Percentiles rank a stretch among this genome's conserved stretches.
Evolutionary conservation across 2,329 filamentous ascomycete genomes (phyloP).

Genomic region (Colletotrichum gigasporum): DNA sequence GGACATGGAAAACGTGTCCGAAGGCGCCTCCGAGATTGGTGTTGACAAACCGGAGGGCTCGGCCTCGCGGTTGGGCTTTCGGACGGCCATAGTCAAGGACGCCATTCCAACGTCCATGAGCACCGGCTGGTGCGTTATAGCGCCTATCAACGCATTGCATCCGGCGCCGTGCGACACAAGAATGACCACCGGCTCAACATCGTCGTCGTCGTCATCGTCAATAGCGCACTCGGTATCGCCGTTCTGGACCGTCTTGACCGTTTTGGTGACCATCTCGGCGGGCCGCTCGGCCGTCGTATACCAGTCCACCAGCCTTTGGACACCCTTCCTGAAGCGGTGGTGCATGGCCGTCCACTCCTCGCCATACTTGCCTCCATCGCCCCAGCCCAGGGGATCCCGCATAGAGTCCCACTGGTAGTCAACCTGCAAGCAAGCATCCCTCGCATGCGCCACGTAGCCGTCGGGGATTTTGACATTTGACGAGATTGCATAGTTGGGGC

Average conservation of each 20-base stretch:
- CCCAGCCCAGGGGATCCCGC: conserved; percentile 80
- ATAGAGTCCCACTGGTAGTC: conserved; percentile 98
- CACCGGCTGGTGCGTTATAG: conserved; percentile 89
- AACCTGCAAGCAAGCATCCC: conserved; percentile 85
- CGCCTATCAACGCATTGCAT: conserved; percentile 93
- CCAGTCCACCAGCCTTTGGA: conserved; percentile 85
- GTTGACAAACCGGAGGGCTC: conserved; percentile 36
- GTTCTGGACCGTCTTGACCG: conserved; percentile 45
- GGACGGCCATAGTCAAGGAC: conserved; percentile 87
- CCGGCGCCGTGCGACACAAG: conserved; percentile 95
- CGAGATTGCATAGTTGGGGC: conserved; percentile 85
- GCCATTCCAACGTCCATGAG: conserved; percentile 90
- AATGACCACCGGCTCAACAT: conserved; percentile 81
- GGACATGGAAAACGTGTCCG: conserved; percentile 25
- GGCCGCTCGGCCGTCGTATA: conserved; percentile 70
- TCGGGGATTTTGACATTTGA: conserved; percentile 82
- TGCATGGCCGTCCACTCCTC: conserved; percentile 99
- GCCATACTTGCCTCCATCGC: conserved; percentile 84
- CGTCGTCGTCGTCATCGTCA: conserved; percentile 65
- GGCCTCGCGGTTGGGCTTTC: conserved; percentile 57
- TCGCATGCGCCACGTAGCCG: conserved; percentile 89
- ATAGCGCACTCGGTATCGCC: conserved; percentile 39
- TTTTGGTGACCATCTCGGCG: conserved; percentile 60
- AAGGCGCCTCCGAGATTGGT: conserved; percentile 34
- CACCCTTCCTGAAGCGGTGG: conserved; percentile 81